A percentile compares a stretch with the other conserved stretches of the same genome.
Conservation (phyloP, 148 eudicot genomes). For the Silene latifolia region DNA sequence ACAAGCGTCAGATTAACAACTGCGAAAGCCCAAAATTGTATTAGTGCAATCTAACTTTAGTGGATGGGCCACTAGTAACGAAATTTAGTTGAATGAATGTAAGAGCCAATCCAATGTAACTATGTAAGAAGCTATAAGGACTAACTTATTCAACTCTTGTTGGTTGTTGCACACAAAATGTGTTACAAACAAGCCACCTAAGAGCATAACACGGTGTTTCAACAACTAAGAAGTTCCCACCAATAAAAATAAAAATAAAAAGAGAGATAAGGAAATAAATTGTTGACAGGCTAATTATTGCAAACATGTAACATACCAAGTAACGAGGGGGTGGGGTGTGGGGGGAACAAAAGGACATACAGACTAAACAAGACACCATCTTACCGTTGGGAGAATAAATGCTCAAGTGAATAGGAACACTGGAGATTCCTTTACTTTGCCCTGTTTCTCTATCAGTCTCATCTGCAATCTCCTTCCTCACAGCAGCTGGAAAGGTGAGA, state of each 20-base stretch:
- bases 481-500: conserved; percentile 66
- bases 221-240: neutral
- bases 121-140: neutral
- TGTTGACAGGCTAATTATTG: neutral
- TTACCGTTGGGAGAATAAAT: conserved; percentile 87
- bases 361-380: conserved; percentile 15
- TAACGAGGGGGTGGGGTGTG: neutral
- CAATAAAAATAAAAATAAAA: neutral
- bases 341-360: neutral
- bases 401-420: conserved; percentile 93
- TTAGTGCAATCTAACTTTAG: conserved; percentile 1
- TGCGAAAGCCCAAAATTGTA: conserved; percentile 34
- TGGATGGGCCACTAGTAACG: neutral
- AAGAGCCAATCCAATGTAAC: neutral
- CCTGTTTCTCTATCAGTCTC: conserved; percentile 99
- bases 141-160: neutral
- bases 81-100: neutral
- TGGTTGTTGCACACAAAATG: neutral
- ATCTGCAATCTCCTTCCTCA: conserved; percentile 91
- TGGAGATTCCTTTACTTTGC: conserved; percentile 69
- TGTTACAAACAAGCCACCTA: neutral
- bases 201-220: neutral
- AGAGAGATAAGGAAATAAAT: too few species aligned
- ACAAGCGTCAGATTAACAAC: conserved; percentile 95
- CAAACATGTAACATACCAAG: neutral